phyloP scores from a whole-genome alignment of 225 moss, liverwort and hornwort genomes.

The Ulota crispa region DNA sequence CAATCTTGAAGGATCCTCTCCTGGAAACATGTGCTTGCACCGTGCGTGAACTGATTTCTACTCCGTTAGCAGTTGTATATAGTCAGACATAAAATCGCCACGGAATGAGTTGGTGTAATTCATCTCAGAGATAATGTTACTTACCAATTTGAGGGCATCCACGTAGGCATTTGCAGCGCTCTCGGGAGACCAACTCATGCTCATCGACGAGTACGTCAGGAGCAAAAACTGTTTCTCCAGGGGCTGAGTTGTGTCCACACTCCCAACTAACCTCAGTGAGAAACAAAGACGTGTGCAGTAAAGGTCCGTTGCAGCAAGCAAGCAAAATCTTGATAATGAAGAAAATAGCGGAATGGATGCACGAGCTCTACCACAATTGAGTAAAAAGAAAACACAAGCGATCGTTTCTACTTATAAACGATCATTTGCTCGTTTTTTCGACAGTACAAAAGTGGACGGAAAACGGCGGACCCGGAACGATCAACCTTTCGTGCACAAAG shows the following conservation, averaged over 20 bases:
- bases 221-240: background rate
- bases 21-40: background rate
- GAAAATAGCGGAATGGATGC: background rate
- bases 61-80: background rate
- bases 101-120: background rate
- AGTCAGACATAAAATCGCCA: background rate
- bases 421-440: background rate
- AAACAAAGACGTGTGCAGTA: background rate
- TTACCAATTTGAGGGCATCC: constrained; percentile 82
- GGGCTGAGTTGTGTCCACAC: background rate
- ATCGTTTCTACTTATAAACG: background rate
- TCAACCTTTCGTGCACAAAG: background rate
- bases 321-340: background rate
- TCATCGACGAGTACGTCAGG: constrained; percentile 23
- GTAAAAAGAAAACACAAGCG: background rate
- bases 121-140: constrained; percentile 21
- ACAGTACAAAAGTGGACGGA: background rate
- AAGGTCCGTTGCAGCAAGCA: background rate
- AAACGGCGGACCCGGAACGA: constrained; percentile 5
- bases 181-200: constrained; percentile 87
- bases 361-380: constrained; percentile 1
- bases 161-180: constrained; percentile 77
- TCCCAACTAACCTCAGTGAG: background rate
- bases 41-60: background rate
- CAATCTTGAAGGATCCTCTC: background rate